Evolutionary conservation across 805 yeast species (phyloP), one percentile per base, ranked within the genome.

Genomic region (Candida verbasci): DNA sequence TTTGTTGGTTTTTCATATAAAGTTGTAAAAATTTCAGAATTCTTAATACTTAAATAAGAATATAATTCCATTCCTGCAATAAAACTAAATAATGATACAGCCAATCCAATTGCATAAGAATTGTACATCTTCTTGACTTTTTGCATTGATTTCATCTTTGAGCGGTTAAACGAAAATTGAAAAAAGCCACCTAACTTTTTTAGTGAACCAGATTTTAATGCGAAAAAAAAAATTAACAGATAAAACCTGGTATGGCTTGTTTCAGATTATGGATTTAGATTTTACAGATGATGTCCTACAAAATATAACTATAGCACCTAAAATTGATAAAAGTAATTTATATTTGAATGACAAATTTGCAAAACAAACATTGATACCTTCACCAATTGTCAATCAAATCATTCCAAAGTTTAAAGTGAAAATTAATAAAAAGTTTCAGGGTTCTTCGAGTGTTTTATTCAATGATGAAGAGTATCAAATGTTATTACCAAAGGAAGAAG

Each of bases 381-480:
- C 74, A 12, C 72, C 76, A 2, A 49, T 64, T 1, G 48, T 69
- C 20, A 46, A 49, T 17, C 49, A 54, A 14, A 56, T 71, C 17
- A 55, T 57, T 39, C 59, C 60, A 9, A 35, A 44, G 9, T 65
- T 71, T 47, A 41, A 46, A 15, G 69, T 67, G 1, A 46, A 49
- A 15, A 37, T 48, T 11, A 46, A 46, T 20, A 67, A 67, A 43
- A 56, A 60, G 3, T 52, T 60, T 10, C 33, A 48, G 9, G 70
- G 69, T 6, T 50, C 66, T n/a, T 34, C 59, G 10, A 56, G 60
- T 40, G 42, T 54, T 6, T 55, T 65, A 10, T 44, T 61, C 14
- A 60, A 63, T 38, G 71, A 65, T 27, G 71, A 63, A 35, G 52
- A 49, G 12, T 61, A 60, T 41, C 70, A 65, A 41, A 51, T 46